phyloP scores from a whole-genome alignment of 257 asterid genomes.

The Dorcoceras hygrometricum region DNA sequence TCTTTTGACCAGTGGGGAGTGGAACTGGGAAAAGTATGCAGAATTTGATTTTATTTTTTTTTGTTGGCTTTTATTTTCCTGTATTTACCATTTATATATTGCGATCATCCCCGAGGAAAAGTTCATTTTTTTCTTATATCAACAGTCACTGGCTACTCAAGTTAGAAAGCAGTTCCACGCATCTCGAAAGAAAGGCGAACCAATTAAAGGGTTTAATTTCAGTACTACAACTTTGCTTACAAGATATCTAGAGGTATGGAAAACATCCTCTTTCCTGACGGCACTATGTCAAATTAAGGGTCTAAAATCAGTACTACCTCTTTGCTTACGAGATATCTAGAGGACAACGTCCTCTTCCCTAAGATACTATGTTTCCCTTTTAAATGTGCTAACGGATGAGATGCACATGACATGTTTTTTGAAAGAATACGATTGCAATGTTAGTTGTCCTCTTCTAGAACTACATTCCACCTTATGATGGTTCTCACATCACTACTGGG shows the following conservation, averaged over 20 bases:
- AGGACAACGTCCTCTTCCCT: too few relatives aligned
- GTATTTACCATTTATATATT: constrained; percentile 7
- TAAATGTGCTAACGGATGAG: background rate
- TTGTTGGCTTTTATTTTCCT: background rate
- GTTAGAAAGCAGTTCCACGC: constrained; percentile 95
- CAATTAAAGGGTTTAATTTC: constrained; percentile 80
- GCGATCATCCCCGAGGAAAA: constrained; percentile 3
- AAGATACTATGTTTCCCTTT: too few relatives aligned
- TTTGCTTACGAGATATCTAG: too few relatives aligned
- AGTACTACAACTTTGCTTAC: constrained; percentile 63
- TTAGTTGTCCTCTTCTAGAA: background rate
- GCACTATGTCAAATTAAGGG: too few relatives aligned
- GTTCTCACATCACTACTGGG: background rate
- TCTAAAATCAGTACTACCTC: too few relatives aligned
- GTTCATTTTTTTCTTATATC: constrained; percentile 15
- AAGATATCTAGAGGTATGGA: constrained; percentile 71
- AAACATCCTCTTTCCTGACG: constrained; percentile 9
- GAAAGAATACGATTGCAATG: constrained; percentile 1
- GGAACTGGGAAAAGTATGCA: constrained; percentile 85
- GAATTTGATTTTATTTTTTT: background rate
- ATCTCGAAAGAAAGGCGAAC: constrained; percentile 81
- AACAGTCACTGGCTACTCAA: constrained; percentile 91
- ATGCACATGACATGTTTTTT: background rate
- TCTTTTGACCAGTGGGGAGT: constrained; percentile 99
- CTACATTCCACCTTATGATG: background rate